phyloP scores from a whole-genome alignment of 805 yeast genomes.

The Diddensiella santjacobensis region DNA sequence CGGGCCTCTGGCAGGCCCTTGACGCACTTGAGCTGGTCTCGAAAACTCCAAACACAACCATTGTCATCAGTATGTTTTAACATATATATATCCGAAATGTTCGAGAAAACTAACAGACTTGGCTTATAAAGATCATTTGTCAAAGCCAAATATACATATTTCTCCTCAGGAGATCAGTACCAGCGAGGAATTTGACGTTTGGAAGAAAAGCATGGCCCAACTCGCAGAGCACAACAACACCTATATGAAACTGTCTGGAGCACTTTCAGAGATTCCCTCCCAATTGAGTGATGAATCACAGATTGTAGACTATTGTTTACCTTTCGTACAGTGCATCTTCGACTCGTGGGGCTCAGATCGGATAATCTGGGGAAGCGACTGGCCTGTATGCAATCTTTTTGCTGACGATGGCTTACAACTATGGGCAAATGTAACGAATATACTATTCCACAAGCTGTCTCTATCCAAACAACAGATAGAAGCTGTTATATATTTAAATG shows the following conservation, averaged over 20 bases:
- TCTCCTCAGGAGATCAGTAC: slow-evolving; percentile 5
- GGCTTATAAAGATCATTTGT: slow-evolving; percentile 42
- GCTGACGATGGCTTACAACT: slow-evolving; percentile 25
- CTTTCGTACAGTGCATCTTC: slow-evolving; percentile 26
- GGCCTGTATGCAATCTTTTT: slow-evolving; percentile 40
- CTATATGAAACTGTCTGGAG: slow-evolving; percentile 42
- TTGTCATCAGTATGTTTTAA: slow-evolving; percentile 34
- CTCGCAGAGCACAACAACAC: slow-evolving; percentile 10
- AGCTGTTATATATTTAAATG: slow-evolving; percentile 2
- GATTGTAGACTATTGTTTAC: slow-evolving; percentile 6
- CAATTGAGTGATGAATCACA: slow-evolving; percentile 1
- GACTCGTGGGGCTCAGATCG: slow-evolving; percentile 33
- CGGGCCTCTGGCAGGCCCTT: slow-evolving; percentile 41
- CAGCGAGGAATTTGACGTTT: slow-evolving; percentile 15
- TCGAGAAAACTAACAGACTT: too few species aligned
- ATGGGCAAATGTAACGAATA: slow-evolving; percentile 10
- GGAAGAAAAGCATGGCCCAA: slow-evolving; percentile 5
- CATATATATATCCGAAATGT: too few species aligned
- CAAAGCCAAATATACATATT: slow-evolving; percentile 38
- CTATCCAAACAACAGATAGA: not conserved
- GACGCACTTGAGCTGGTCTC: slow-evolving; percentile 35
- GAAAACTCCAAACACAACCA: slow-evolving; percentile 32
- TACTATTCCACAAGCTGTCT: not conserved
- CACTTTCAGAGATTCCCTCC: slow-evolving; percentile 36
- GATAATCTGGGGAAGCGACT: slow-evolving; percentile 43